Conservation (phyloP, 371 early-diverging fungal genomes). For the Syncephalastrum racemosum region DNA sequence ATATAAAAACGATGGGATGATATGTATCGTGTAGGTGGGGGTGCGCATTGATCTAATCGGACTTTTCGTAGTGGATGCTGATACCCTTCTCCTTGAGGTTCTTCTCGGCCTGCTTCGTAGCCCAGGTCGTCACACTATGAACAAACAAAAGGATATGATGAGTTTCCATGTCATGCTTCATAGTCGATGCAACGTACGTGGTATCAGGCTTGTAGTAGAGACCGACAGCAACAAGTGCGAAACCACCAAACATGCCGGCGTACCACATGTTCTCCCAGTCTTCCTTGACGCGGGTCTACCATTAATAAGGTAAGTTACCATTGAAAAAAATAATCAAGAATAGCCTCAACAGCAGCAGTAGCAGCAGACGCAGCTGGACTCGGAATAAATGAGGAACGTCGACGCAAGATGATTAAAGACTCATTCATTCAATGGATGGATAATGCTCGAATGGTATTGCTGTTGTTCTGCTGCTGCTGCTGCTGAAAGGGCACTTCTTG, state of each 20-base stretch:
- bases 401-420: too few relatives aligned
- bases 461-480: too few relatives aligned
- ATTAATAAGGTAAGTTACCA: not conserved
- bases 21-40: not conserved
- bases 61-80: conserved; percentile 34
- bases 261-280: conserved; percentile 67
- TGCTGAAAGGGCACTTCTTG: too few relatives aligned
- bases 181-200: conserved; percentile 37
- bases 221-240: conserved; percentile 48
- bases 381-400: too few relatives aligned
- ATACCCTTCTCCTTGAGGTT: conserved; percentile 54
- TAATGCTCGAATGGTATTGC: too few relatives aligned
- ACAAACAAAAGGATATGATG: conserved; percentile 1
- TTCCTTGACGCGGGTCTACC: conserved; percentile 65
- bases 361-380: too few relatives aligned
- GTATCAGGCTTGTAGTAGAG: conserved; percentile 72
- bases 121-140: conserved; percentile 48
- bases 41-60: conserved; percentile 17
- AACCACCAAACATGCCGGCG: conserved; percentile 62
- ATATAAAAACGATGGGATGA: too few relatives aligned
- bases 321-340: conserved; percentile 5
- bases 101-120: conserved; percentile 54
- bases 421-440: not conserved
- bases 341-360: not conserved
- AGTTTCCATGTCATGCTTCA: not conserved